Percentiles rank a stretch among this genome's conserved stretches.
phyloP scores from a whole-genome alignment of 768 basidiomycete species.

The Russula dissimulans region DNA sequence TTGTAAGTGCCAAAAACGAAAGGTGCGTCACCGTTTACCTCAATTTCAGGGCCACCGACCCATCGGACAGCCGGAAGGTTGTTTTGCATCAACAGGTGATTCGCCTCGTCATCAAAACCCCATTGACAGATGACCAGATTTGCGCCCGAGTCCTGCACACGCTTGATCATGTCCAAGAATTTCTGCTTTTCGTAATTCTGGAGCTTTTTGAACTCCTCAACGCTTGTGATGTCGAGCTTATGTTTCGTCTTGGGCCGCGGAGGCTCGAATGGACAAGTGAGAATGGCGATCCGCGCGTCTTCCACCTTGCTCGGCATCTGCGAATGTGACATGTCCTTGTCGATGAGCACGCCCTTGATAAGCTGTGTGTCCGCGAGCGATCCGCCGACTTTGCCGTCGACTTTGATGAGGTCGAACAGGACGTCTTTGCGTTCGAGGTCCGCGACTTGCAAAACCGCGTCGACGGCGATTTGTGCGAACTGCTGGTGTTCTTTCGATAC shows the following conservation, averaged over 20 bases:
- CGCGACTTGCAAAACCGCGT: slow-evolving; percentile 91
- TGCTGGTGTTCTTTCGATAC: slow-evolving; percentile 94
- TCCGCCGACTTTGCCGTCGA: slow-evolving; percentile 97
- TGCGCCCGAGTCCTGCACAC: slow-evolving; percentile 92
- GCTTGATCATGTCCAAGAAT: slow-evolving; percentile 93
- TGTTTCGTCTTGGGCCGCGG: slow-evolving; percentile 99
- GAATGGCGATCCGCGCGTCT: slow-evolving; percentile 89
- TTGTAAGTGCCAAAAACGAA: not conserved
- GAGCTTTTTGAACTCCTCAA: slow-evolving; percentile 94
- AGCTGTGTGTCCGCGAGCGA: slow-evolving; percentile 90
- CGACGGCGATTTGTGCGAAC: slow-evolving; percentile 96
- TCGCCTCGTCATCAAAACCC: slow-evolving; percentile 99
- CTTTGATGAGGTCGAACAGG: slow-evolving; percentile 96
- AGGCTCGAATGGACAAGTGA: slow-evolving; percentile 98
- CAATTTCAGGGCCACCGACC: slow-evolving; percentile 99
- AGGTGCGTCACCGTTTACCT: slow-evolving; percentile 41
- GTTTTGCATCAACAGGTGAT: slow-evolving; percentile 96
- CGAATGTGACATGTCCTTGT: slow-evolving; percentile 99
- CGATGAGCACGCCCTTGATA: slow-evolving; percentile 95
- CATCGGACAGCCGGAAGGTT: slow-evolving; percentile 94
- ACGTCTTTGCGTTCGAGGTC: slow-evolving; percentile 94
- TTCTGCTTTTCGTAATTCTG: slow-evolving; percentile 93
- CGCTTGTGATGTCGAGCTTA: slow-evolving; percentile 92
- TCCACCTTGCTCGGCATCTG: slow-evolving; percentile 89
- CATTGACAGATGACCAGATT: slow-evolving; percentile 99